Evolutionary conservation across 2,329 filamentous ascomycete genomes (phyloP).

Genomic region (Macroventuria anomochaeta): DNA sequence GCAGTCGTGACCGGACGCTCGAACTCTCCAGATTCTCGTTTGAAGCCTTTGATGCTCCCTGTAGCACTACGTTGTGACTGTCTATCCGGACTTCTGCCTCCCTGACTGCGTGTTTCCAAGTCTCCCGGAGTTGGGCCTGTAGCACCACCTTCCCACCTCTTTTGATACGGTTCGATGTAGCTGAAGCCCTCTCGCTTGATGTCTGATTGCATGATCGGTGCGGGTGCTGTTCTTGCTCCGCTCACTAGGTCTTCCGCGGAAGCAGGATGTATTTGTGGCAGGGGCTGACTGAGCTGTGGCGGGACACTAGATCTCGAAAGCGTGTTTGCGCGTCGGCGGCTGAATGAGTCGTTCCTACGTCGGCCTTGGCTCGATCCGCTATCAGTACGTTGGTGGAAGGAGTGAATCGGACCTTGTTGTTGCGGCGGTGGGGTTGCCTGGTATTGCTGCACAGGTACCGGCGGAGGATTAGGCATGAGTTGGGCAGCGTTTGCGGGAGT

Average conservation of each 20-base stretch:
- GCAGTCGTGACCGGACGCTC: slow-evolving; percentile 26
- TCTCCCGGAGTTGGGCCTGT: slow-evolving; percentile 29
- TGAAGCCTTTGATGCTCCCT: slow-evolving; percentile 45
- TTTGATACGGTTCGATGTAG: slow-evolving; percentile 42
- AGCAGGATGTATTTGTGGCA: slow-evolving; percentile 43
- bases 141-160: slow-evolving; percentile 40
- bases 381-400: slow-evolving; percentile 44
- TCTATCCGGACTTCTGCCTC: slow-evolving; percentile 42
- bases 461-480: slow-evolving; percentile 37
- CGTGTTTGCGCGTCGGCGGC: slow-evolving; percentile 40
- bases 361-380: slow-evolving; percentile 42
- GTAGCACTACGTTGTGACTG: slow-evolving; percentile 44
- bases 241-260: slow-evolving; percentile 45
- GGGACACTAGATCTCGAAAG: slow-evolving; percentile 45
- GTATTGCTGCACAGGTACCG: slow-evolving; percentile 34
- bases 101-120: slow-evolving; percentile 36
- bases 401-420: slow-evolving; percentile 35
- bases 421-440: slow-evolving; percentile 33
- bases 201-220: slow-evolving; percentile 33
- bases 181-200: slow-evolving; percentile 39
- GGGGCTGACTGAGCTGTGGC: slow-evolving; percentile 42
- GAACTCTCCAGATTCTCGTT: slow-evolving; percentile 40
- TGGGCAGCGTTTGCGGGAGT: slow-evolving; percentile 50
- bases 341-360: slow-evolving; percentile 44
- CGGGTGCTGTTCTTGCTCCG: slow-evolving; percentile 46